A percentile compares a stretch with the other conserved stretches of the same genome.
These are phyloP conservation scores for Pseudogymnoascus sp. DNA, from an alignment of 2,329 filamentous ascomycete genomes.

Conservation along the genomic window DNA sequence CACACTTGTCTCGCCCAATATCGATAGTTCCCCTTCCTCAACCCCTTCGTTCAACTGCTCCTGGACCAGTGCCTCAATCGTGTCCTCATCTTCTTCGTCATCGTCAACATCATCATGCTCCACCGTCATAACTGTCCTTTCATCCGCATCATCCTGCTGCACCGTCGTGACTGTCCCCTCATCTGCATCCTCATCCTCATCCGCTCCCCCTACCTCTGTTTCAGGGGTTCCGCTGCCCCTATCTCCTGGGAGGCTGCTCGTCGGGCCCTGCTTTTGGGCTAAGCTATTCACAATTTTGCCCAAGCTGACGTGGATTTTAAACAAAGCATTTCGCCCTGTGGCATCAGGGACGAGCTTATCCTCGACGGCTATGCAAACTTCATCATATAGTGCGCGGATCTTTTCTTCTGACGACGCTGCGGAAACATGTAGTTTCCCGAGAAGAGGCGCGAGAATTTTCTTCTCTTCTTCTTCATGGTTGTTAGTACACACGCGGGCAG, in stretches of 20 bases:
- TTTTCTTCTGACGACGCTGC: constrained; percentile 55
- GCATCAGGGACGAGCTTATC: constrained; percentile 52
- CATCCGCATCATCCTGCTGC: constrained; percentile 27
- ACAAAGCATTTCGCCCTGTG: constrained; percentile 55
- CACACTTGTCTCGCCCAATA: neutral
- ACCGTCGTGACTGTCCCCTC: constrained; percentile 39
- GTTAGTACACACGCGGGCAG: constrained; percentile 25
- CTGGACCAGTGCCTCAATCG: neutral
- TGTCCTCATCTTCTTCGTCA: constrained; percentile 6
- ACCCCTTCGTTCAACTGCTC: neutral
- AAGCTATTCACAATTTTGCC: constrained; percentile 56
- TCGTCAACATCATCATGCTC: constrained; percentile 9
- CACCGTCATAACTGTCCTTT: constrained; percentile 13
- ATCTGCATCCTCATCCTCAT: constrained; percentile 32
- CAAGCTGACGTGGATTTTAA: constrained; percentile 60
- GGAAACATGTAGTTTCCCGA: constrained; percentile 76
- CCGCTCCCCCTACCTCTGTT: constrained; percentile 30
- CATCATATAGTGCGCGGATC: constrained; percentile 49
- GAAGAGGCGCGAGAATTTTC: constrained; percentile 68
- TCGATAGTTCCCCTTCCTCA: neutral
- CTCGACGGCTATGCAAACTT: constrained; percentile 56
- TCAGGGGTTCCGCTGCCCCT: constrained; percentile 26
- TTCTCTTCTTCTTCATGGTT: constrained; percentile 65
- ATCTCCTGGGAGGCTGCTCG: constrained; percentile 27
- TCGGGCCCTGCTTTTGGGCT: constrained; percentile 23